Percentiles rank a stretch among this genome's conserved stretches.
These are phyloP conservation scores for Pinus tabuliformis DNA, from an alignment of 75 land plant genomes.

Conservation along the genomic window DNA sequence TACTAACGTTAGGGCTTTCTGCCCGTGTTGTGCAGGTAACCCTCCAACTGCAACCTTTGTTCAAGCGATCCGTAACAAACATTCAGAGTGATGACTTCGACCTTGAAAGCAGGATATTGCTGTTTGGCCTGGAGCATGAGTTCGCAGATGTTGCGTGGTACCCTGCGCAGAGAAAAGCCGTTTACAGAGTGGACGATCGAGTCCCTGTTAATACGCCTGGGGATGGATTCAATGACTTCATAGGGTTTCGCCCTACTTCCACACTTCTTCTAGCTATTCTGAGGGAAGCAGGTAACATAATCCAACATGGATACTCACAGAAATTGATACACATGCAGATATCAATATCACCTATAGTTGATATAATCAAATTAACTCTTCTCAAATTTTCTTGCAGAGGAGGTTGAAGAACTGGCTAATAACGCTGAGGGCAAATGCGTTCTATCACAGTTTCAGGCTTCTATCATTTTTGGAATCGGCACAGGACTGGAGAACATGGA, in stretches of 20 bases:
- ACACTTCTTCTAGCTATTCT: conserved; percentile 8
- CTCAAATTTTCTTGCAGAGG: not conserved
- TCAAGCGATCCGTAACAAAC: conserved; percentile 31
- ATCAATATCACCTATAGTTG: too few species aligned
- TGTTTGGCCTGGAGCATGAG: conserved; percentile 17
- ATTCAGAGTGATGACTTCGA: conserved; percentile 9
- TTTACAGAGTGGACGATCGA: conserved; percentile 20
- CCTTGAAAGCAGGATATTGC: conserved; percentile 11
- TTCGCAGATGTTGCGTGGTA: conserved; percentile 35
- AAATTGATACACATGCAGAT: not conserved
- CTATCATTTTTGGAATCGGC: not conserved
- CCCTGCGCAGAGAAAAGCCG: conserved; percentile 22
- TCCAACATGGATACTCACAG: too few species aligned
- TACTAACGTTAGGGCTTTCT: too few species aligned
- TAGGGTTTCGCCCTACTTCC: conserved; percentile 11
- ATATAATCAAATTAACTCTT: too few species aligned
- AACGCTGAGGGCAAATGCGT: not conserved
- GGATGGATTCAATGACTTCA: conserved; percentile 26
- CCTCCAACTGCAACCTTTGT: conserved; percentile 34
- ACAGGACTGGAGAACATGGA: conserved; percentile 22
- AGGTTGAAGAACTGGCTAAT: not conserved
- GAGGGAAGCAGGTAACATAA: conserved; percentile 29
- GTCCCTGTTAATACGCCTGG: conserved; percentile 21
- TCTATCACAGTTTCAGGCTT: not conserved
- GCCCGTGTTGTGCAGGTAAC: conserved; percentile 8